A percentile compares a stretch with the other conserved stretches of the same genome.
phyloP scores from a whole-genome alignment of 1,139 yeast species.

The Kodamaea suecica region DNA sequence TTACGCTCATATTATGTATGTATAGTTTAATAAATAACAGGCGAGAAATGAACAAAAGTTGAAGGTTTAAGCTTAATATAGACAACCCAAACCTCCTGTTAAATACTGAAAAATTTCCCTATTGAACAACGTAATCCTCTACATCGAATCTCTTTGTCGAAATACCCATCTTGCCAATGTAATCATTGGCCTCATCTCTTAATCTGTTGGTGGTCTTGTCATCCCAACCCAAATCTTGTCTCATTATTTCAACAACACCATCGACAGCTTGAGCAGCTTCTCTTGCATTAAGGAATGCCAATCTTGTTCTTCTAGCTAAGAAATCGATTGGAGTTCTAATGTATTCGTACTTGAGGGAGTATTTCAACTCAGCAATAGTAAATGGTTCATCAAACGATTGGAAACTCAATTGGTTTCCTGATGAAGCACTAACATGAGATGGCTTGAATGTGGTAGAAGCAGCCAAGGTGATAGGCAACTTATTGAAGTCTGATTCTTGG shows the following conservation, averaged over 20 bases:
- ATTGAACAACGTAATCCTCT: constrained; percentile 23
- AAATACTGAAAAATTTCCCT: constrained; percentile 3
- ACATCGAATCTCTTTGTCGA: constrained; percentile 38
- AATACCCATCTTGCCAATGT: constrained; percentile 60
- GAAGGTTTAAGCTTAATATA: background rate
- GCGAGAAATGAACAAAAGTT: too few relatives aligned
- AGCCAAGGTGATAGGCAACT: constrained; percentile 63
- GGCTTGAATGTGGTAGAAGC: constrained; percentile 35
- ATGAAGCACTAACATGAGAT: constrained; percentile 30
- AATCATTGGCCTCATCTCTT: constrained; percentile 50
- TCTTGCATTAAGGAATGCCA: constrained; percentile 86
- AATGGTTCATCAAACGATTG: constrained; percentile 77
- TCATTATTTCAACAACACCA: constrained; percentile 84
- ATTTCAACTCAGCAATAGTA: constrained; percentile 87
- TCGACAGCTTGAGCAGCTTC: constrained; percentile 82
- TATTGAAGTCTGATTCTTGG: constrained; percentile 49
- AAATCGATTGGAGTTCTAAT: constrained; percentile 87
- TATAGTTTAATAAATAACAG: constrained; percentile 1
- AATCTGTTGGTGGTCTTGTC: constrained; percentile 56
- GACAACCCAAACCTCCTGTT: background rate
- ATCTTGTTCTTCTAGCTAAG: constrained; percentile 89
- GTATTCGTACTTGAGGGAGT: constrained; percentile 80
- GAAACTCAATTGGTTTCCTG: constrained; percentile 39
- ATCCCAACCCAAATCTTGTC: constrained; percentile 74
- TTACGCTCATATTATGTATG: too few relatives aligned